Evolutionary conservation across 257 asterid genomes (phyloP).

Genomic region (Henckelia pumila): DNA sequence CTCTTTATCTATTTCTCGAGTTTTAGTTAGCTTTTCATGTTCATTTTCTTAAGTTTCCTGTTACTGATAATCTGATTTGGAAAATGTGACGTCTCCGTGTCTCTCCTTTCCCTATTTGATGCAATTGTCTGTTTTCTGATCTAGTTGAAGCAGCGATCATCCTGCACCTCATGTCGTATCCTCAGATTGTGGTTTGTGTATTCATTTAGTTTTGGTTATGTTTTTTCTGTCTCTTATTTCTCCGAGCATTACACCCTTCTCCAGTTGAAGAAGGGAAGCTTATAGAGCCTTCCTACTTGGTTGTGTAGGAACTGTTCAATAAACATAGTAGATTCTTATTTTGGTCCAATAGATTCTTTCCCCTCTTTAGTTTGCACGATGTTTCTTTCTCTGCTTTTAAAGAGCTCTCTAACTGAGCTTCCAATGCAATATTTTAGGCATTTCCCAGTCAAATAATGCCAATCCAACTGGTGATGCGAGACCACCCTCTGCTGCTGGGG

Average conservation of each 20-base stretch:
- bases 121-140: background rate
- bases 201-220: background rate
- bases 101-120: background rate
- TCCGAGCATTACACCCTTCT: background rate
- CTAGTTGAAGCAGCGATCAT: background rate
- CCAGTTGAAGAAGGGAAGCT: background rate
- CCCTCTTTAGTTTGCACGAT: background rate
- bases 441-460: constrained; percentile 35
- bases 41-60: background rate
- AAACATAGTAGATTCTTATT: too few relatives aligned
- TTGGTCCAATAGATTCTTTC: background rate
- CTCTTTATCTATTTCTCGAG: background rate
- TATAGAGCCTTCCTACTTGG: background rate
- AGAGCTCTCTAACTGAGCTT: constrained; percentile 1
- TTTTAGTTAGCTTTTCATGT: background rate
- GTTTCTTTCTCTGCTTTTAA: background rate
- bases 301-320: background rate
- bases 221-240: too few relatives aligned
- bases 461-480: constrained; percentile 36
- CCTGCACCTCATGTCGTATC: background rate
- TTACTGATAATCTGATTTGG: background rate
- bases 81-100: background rate
- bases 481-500: constrained; percentile 33
- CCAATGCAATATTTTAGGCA: constrained; percentile 34
- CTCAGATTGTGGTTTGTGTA: background rate